These are phyloP conservation scores for Lasiodiplodia sp. DNA, from an alignment of 2,329 filamentous ascomycete species.

Conservation along the genomic window DNA sequence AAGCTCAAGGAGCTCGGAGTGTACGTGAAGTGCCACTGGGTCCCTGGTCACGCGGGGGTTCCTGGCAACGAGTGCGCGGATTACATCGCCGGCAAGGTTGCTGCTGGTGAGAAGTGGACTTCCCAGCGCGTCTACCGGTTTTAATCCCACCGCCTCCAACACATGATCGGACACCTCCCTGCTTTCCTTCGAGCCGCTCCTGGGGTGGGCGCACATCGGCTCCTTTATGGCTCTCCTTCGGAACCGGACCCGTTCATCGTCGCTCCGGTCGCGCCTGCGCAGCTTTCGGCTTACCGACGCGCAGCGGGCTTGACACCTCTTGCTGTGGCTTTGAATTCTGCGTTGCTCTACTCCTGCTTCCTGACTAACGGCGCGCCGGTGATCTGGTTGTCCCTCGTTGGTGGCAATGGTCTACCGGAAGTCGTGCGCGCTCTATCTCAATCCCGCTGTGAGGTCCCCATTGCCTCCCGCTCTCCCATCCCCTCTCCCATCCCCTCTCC, in stretches of 20 bases:
- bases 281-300: neutral
- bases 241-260: neutral
- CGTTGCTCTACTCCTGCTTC: neutral
- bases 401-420: neutral
- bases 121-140: neutral
- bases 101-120: neutral
- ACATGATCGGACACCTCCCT: neutral
- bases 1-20: neutral
- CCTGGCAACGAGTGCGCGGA: conserved; percentile 1
- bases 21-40: conserved; percentile 2
- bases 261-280: neutral
- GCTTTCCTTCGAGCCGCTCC: neutral
- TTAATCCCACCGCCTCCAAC: neutral
- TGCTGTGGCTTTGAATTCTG: neutral
- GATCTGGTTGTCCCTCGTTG: neutral
- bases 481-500: no score
- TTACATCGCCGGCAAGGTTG: neutral
- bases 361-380: neutral
- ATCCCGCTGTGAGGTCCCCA: neutral
- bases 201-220: neutral
- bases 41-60: neutral
- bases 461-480: no score
- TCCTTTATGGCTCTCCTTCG: neutral
- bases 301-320: neutral
- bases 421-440: neutral